Evolutionary conservation across 345 rosid genomes (phyloP).

Genomic region (Arabis alpina): DNA sequence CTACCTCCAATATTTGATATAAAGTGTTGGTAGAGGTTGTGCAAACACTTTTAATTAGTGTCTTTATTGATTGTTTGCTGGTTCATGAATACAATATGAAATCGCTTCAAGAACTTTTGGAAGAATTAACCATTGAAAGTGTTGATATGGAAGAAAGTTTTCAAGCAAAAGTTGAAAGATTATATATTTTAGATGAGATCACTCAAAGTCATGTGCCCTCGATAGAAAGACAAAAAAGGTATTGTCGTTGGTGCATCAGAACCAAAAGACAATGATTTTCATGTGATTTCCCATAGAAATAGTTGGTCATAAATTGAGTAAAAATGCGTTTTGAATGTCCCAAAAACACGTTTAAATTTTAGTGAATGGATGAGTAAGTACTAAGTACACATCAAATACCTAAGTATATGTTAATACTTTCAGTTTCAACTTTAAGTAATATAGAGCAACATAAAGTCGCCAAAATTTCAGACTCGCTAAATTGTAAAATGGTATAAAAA

Average conservation of each 20-base stretch:
- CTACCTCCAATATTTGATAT: constrained; percentile 20
- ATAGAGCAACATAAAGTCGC: too few relatives aligned
- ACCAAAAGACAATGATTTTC: background rate
- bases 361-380: too few relatives aligned
- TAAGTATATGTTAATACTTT: too few relatives aligned
- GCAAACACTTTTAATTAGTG: constrained; percentile 15
- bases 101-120: background rate
- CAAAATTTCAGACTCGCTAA: too few relatives aligned
- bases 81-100: constrained; percentile 35
- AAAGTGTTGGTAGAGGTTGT: background rate
- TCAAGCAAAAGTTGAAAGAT: constrained; percentile 8
- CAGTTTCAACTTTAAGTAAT: too few relatives aligned
- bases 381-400: too few relatives aligned
- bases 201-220: constrained; percentile 1
- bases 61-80: constrained; percentile 11
- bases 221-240: constrained; percentile 4
- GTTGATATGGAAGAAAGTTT: background rate
- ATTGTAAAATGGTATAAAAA: too few relatives aligned
- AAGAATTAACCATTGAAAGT: background rate
- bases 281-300: too few relatives aligned
- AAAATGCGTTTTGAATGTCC: too few relatives aligned
- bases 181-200: constrained; percentile 14
- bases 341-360: too few relatives aligned
- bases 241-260: constrained; percentile 19
- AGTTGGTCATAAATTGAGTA: too few relatives aligned